These are phyloP conservation scores for Combretum micranthum DNA, from an alignment of 345 rosid species.

Conservation along the genomic window DNA sequence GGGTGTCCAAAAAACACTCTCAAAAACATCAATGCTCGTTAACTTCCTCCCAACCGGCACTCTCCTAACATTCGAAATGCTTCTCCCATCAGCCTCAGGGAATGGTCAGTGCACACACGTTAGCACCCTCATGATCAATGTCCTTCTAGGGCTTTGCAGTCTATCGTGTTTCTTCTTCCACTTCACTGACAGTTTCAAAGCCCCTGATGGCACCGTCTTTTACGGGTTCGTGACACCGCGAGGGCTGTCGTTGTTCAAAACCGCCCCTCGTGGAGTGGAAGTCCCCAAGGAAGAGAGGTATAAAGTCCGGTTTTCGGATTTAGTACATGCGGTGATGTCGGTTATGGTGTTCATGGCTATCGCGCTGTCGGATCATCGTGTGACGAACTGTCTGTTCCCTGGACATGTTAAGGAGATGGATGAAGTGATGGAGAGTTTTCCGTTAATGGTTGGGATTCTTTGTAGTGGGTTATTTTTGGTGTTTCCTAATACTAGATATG, in stretches of 20 bases:
- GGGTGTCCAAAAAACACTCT: constrained; percentile 40
- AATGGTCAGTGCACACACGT: constrained; percentile 30
- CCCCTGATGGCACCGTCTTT: constrained; percentile 30
- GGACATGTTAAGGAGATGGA: constrained; percentile 40
- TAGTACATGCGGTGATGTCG: constrained; percentile 42
- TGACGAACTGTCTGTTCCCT: constrained; percentile 32
- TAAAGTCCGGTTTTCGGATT: constrained; percentile 23
- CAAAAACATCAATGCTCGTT: constrained; percentile 31
- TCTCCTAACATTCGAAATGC: constrained; percentile 45
- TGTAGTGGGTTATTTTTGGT: constrained; percentile 32
- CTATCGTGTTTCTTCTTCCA: constrained; percentile 48
- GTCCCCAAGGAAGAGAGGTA: constrained; percentile 30
- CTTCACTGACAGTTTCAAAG: constrained; percentile 43
- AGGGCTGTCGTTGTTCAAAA: constrained; percentile 43
- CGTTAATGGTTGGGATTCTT: constrained; percentile 34
- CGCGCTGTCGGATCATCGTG: constrained; percentile 32
- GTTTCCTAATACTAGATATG: constrained; percentile 41
- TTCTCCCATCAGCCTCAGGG: constrained; percentile 27
- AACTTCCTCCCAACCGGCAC: constrained; percentile 50
- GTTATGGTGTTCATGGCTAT: constrained; percentile 36
- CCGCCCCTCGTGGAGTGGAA: constrained; percentile 25
- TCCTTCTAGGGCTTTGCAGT: constrained; percentile 30
- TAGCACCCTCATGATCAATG: constrained; percentile 27
- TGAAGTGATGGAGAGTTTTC: constrained; percentile 48
- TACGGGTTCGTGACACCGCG: constrained; percentile 35